Base-by-base conservation (phyloP, 176 grass and related monocot species). In the Aegilops tauschii region DNA sequence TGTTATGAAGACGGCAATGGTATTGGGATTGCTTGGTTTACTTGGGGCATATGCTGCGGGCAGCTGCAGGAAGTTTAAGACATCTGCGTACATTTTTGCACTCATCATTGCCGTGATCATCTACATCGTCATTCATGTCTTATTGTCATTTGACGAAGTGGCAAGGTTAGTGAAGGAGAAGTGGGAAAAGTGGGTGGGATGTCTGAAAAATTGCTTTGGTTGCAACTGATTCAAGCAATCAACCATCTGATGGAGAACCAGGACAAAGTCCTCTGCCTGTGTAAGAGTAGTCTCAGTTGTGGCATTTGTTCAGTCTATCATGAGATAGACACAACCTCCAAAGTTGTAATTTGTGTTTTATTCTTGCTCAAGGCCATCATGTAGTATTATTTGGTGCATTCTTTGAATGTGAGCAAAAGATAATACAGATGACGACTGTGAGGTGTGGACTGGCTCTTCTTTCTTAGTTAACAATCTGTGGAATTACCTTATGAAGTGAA, bases 11-110 rank as follows among this genome's bases (percentile, higher is more conserved):
- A 83, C 81, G 7, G 81, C 87, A 16, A 86, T 89, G 86, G 58
- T 89, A n/a, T 21, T 92, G 42, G 87, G 83, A 54, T 73, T 92
- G 64, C 68, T 89, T 6, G 27, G 87, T 31, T 77, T 92, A 4
- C 75, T 92, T 27, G 78, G 62, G 18, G 83, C 90, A 21, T 92
- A 79, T 72, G 90, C 87, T 0, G 87, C 86, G 3, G 90, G 90
- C 12, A 89, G 87, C 83, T 89, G 90, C 64, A 73, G 87, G 14
- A 45, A 82, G 17, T 12, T 83, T 0, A 66, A 80, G 10, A 86
- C 83, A 42, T 89, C 90, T n/a, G 85, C 54, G 5, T 89, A 89
- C 52, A 69, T 86, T 62, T 86, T 83, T 32, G 71, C 85, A 25
- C 58, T 88, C 9, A 68, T 88, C 82, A 84, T 87, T 12, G 82